phyloP scores from a whole-genome alignment of 2,329 filamentous ascomycete genomes.

The Colletotrichum sp. region DNA sequence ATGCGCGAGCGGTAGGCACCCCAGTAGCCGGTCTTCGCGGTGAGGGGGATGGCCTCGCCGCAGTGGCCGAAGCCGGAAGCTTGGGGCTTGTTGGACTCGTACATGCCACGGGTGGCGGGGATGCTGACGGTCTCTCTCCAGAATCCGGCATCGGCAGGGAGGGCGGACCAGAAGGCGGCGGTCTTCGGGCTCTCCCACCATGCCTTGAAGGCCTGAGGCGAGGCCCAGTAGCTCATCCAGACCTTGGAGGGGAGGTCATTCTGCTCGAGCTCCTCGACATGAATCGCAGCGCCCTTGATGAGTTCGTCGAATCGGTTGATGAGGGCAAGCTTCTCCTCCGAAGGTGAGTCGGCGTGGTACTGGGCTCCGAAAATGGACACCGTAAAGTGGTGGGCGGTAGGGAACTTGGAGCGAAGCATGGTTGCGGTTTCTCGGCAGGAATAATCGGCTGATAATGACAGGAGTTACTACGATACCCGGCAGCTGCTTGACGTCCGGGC shows the following conservation, averaged over 20 bases:
- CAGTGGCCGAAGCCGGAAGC: slow-evolving; percentile 14
- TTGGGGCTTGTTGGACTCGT: slow-evolving; percentile 10
- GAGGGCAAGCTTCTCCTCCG: slow-evolving; percentile 2
- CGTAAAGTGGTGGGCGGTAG: slow-evolving; percentile 16
- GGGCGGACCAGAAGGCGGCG: not conserved
- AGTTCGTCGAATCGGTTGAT: slow-evolving; percentile 7
- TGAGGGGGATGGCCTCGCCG: slow-evolving; percentile 11
- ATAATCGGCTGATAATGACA: not conserved
- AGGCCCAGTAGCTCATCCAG: slow-evolving; percentile 19
- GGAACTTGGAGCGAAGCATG: slow-evolving; percentile 17
- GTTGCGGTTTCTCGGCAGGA: not conserved
- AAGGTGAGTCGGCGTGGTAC: slow-evolving; percentile 14
- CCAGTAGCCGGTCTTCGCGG: slow-evolving; percentile 16
- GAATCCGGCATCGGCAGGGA: slow-evolving; percentile 5
- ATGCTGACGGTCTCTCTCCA: slow-evolving; percentile 17
- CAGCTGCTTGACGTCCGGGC: not conserved
- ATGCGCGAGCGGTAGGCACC: slow-evolving; percentile 17
- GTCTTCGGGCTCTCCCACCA: slow-evolving; percentile 14
- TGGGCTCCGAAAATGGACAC: slow-evolving; percentile 16
- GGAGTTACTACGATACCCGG: not conserved
- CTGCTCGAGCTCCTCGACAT: slow-evolving; percentile 18
- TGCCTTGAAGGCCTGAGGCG: slow-evolving; percentile 9
- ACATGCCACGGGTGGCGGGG: slow-evolving; percentile 7
- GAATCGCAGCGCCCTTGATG: slow-evolving; percentile 9
- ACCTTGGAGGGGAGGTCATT: slow-evolving; percentile 17